Evolutionary conservation across 2,329 filamentous ascomycete species (phyloP), one percentile per base, ranked within the genome.

Genomic region (Epichloe hybrida): DNA sequence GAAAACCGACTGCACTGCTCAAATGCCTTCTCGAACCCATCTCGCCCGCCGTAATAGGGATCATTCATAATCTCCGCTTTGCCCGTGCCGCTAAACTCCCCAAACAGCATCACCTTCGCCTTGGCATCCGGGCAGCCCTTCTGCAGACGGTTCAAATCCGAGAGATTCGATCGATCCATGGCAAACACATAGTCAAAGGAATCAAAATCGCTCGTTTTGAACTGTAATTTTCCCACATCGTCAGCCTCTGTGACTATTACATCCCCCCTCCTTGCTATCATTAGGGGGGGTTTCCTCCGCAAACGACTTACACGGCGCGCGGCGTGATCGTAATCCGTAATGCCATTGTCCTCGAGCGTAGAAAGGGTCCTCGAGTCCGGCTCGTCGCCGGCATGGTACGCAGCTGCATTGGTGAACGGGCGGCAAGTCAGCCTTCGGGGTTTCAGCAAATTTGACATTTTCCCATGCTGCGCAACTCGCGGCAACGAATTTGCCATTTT

Each of bases 141-240:
- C 56, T 79, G 72, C 62, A 83, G 68, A 36, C 80, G 73, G 60
- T 81, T 66, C 52, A 95, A 69, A 61, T 94, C 79, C 8, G 75
- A 72, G 43, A 95, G 72, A 64, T 97, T 97, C 44, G 81, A 79
- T 46, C 79, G 74, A 64, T 98, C 93, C 93, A 98, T 98, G 54
- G 87, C 90, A 52, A 98, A 82, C 53, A 98, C 82, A 68, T 95
- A 97, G 67, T 97, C 88, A 62, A 96, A 97, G 15, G 77, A 75
- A 51, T 81, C 72, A 60, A 97, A 94, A 67, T 98, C 93, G 48
- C 77, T 75, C 1, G 73, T 67, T 4, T 70, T 69, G 47, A 83
- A 65, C 76, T 80, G 51, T 20, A 41, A 41, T 8, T 39, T 15
- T 11, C 5, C 23, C 43, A 5, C 11, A 34, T 34, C 15, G 21